A percentile compares a stretch with the other conserved stretches of the same genome.
Evolutionary conservation across 1,284 basidiomycete species (phyloP).

Genomic region (Moesziomyces globuligerus): DNA sequence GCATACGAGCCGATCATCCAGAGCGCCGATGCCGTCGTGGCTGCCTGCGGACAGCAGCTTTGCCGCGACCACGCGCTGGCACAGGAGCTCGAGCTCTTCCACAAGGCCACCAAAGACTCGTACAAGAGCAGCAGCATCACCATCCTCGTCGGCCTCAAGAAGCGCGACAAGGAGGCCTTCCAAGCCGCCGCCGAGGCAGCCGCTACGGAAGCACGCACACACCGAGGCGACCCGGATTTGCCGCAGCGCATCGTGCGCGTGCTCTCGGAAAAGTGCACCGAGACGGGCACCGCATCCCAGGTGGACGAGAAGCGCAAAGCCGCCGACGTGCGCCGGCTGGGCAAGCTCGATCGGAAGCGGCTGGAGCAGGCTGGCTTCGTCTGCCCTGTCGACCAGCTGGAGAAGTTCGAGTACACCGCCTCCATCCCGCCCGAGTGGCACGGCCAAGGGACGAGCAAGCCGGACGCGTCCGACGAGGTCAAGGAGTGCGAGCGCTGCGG

Average conservation of each 20-base stretch:
- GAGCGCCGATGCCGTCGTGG: slow-evolving; percentile 30
- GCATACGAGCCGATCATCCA: slow-evolving; percentile 48
- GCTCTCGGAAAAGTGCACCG: slow-evolving; percentile 37
- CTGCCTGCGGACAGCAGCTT: slow-evolving; percentile 29
- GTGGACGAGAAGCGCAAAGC: slow-evolving; percentile 48
- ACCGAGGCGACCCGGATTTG: slow-evolving; percentile 7
- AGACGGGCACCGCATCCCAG: slow-evolving; percentile 48
- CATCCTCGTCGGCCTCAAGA: slow-evolving; percentile 50
- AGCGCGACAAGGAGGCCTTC: slow-evolving; percentile 37
- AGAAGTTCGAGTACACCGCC: slow-evolving; percentile 46
- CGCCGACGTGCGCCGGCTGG: slow-evolving; percentile 13
- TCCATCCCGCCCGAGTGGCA: slow-evolving; percentile 45
- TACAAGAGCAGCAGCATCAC: slow-evolving; percentile 56
- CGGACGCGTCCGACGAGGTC: slow-evolving; percentile 47
- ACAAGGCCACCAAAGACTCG: slow-evolving; percentile 26
- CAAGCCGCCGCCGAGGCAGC: slow-evolving; percentile 19
- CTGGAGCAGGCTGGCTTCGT: slow-evolving; percentile 47
- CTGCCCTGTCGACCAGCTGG: slow-evolving; percentile 49
- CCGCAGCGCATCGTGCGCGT: slow-evolving; percentile 10
- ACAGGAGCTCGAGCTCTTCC: slow-evolving; percentile 49
- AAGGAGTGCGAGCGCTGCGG: slow-evolving; percentile 59
- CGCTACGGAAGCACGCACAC: slow-evolving; percentile 6
- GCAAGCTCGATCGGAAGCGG: slow-evolving; percentile 38
- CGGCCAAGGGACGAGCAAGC: slow-evolving; percentile 38
- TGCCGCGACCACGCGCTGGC: slow-evolving; percentile 37